Conservation (phyloP, 331 rosid species). For the Arachis monticola region DNA sequence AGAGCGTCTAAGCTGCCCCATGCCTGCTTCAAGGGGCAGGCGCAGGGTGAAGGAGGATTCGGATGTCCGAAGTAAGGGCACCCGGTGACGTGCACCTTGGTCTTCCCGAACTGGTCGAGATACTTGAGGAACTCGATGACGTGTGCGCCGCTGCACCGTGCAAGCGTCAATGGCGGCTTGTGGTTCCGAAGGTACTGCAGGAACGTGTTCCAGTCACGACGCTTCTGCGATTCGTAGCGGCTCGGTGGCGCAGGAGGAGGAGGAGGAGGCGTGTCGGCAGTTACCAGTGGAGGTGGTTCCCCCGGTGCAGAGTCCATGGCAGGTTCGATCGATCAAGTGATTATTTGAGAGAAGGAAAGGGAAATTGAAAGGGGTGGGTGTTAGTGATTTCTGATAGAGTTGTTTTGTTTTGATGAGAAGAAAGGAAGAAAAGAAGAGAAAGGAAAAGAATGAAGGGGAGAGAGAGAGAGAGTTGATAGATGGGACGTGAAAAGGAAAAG, state of each 20-base stretch:
- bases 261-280: constrained; percentile 21
- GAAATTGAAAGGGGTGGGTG: not conserved
- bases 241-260: constrained; percentile 52
- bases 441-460: constrained; percentile 48
- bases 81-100: constrained; percentile 74
- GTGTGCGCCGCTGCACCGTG: constrained; percentile 97
- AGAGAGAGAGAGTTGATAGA: not conserved
- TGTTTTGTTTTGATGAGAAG: not conserved
- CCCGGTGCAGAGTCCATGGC: constrained; percentile 74
- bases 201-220: constrained; percentile 98
- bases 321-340: not conserved
- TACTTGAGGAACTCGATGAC: constrained; percentile 93
- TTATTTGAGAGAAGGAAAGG: not conserved
- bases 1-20: constrained; percentile 99
- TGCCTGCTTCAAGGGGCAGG: constrained; percentile 85
- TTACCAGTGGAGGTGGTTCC: constrained; percentile 36
- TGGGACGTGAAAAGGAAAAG: not conserved
- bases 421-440: not conserved
- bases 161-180: constrained; percentile 88
- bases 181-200: constrained; percentile 84
- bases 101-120: constrained; percentile 94
- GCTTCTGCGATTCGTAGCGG: constrained; percentile 94
- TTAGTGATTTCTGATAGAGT: not conserved
- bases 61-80: constrained; percentile 85
- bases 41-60: constrained; percentile 85